These are phyloP conservation scores for Ophiostoma sp. DNA, from an alignment of 2,329 filamentous ascomycete genomes.

Conservation along the genomic window DNA sequence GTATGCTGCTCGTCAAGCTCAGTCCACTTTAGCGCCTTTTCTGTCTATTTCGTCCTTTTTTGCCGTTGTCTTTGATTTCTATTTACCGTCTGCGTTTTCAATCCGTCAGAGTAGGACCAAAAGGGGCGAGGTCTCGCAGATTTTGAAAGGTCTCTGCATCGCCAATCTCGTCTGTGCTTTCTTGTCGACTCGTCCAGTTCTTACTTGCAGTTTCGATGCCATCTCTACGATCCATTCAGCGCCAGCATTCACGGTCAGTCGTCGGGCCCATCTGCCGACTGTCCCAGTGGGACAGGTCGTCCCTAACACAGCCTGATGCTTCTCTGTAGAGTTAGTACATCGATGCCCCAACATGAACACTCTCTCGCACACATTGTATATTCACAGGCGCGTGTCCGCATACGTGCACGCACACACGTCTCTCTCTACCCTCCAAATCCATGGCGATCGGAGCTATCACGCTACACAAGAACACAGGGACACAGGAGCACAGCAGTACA, in stretches of 20 bases:
- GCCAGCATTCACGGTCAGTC: background rate
- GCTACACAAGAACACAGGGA: constrained; percentile 4
- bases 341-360: background rate
- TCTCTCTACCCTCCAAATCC: constrained; percentile 9
- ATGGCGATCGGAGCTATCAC: background rate
- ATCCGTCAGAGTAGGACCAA: constrained; percentile 8
- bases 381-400: background rate
- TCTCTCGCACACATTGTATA: background rate
- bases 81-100: background rate
- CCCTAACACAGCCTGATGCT: no score
- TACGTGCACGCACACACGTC: constrained; percentile 1
- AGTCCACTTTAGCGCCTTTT: background rate
- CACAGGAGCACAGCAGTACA: background rate
- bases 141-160: constrained; percentile 3
- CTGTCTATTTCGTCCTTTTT: background rate
- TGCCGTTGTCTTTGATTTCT: background rate
- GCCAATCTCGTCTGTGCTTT: background rate
- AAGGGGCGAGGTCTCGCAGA: constrained; percentile 13
- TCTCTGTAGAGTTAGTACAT: no score
- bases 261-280: background rate
- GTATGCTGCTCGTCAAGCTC: constrained; percentile 2
- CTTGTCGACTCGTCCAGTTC: background rate
- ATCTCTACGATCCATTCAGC: no score
- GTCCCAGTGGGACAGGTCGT: background rate
- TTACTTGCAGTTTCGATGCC: no score